Evolutionary conservation across 495 filamentous ascomycete genomes (phyloP).

Genomic region (Aspergillus asperescens): DNA sequence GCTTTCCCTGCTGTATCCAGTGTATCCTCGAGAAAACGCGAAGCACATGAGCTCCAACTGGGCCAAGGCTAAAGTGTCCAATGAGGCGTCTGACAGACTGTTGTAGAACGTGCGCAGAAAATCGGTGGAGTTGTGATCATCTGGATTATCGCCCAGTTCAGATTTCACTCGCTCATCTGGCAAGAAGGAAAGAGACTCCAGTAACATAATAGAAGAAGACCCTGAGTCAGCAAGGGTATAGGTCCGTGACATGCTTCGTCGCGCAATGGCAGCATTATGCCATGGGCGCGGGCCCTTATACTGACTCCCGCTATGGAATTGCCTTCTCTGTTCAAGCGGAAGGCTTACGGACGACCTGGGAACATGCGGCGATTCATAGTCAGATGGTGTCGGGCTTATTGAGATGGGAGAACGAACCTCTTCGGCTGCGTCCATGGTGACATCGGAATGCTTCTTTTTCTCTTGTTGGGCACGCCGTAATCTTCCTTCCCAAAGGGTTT

Average conservation of each 20-base stretch:
- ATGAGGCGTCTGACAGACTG: conserved; percentile 27
- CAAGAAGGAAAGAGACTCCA: conserved; percentile 28
- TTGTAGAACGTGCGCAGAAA: conserved; percentile 47
- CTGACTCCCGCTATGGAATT: conserved; percentile 9
- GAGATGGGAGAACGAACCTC: conserved; percentile 24
- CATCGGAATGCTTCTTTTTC: conserved; percentile 22
- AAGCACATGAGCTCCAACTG: conserved; percentile 34
- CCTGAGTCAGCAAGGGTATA: conserved; percentile 1
- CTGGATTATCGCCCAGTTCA: conserved; percentile 37
- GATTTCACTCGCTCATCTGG: conserved; percentile 25
- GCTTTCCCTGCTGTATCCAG: conserved; percentile 31
- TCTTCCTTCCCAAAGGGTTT: conserved; percentile 65
- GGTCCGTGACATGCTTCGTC: neutral
- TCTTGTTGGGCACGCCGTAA: conserved; percentile 40
- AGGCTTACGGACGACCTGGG: conserved; percentile 11
- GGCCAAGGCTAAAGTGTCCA: conserved; percentile 24
- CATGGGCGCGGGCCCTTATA: neutral
- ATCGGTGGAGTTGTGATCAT: conserved; percentile 41
- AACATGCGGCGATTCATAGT: conserved; percentile 15
- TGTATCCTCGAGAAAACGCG: conserved; percentile 35
- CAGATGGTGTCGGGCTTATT: conserved; percentile 18
- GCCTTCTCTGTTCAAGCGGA: conserved; percentile 17
- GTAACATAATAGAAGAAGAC: conserved; percentile 26
- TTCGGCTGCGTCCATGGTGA: conserved; percentile 18
- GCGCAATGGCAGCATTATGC: neutral